Conservation (phyloP, 2,329 filamentous ascomycete genomes). For the Bipolaris sorokiniana region DNA sequence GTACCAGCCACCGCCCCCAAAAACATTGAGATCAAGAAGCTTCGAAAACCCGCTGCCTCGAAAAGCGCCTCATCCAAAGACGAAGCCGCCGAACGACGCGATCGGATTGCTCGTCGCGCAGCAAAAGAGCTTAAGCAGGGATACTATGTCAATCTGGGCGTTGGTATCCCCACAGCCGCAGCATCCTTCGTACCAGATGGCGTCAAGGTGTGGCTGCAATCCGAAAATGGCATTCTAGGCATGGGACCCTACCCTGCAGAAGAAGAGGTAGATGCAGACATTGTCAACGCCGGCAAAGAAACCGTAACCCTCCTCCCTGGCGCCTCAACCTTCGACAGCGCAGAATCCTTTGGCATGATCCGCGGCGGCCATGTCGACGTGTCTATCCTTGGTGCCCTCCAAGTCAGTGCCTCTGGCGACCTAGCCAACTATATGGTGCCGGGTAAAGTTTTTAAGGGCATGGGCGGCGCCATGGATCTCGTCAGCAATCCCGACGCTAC, state of each 20-base stretch:
- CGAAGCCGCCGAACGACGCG: slow-evolving; percentile 54
- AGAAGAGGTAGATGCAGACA: slow-evolving; percentile 79
- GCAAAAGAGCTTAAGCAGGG: slow-evolving; percentile 94
- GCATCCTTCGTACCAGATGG: slow-evolving; percentile 71
- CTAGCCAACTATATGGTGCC: slow-evolving; percentile 93
- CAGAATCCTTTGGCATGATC: slow-evolving; percentile 94
- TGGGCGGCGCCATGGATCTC: slow-evolving; percentile 90
- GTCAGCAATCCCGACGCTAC: slow-evolving; percentile 82
- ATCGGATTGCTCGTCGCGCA: slow-evolving; percentile 81
- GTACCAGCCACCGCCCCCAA: slow-evolving; percentile 80
- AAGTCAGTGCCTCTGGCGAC: slow-evolving; percentile 79
- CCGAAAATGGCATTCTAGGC: slow-evolving; percentile 55
- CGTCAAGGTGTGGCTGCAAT: slow-evolving; percentile 68
- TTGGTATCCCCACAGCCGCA: slow-evolving; percentile 91
- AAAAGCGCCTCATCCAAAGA: slow-evolving; percentile 23
- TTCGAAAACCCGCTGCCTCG: slow-evolving; percentile 31
- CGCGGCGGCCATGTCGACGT: slow-evolving; percentile 83
- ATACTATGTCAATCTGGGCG: slow-evolving; percentile 92
- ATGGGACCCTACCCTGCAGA: slow-evolving; percentile 57
- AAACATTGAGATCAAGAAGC: slow-evolving; percentile 68
- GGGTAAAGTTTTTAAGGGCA: slow-evolving; percentile 85
- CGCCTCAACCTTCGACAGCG: slow-evolving; percentile 80
- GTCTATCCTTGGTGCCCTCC: slow-evolving; percentile 88
- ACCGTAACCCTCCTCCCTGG: slow-evolving; percentile 84
- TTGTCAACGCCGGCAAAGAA: slow-evolving; percentile 94